A percentile compares a stretch with the other conserved stretches of the same genome.
phyloP scores from a whole-genome alignment of 805 yeast genomes.

The Zygotorulaspora sp. region DNA sequence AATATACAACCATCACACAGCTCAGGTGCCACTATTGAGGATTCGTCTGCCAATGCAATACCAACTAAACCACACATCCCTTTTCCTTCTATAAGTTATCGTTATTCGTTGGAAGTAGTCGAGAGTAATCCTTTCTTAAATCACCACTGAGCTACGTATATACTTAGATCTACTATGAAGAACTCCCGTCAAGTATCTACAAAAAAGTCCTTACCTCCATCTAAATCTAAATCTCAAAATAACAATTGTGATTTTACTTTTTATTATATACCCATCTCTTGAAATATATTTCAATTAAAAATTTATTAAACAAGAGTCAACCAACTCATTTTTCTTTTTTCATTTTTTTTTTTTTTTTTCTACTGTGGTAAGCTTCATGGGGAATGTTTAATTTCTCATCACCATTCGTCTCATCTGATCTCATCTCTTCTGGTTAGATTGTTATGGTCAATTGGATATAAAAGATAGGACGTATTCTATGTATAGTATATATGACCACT shows the following conservation, averaged over 20 bases:
- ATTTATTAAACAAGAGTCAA: conserved; percentile 7
- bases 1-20: conserved; percentile 88
- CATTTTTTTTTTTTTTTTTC: no score
- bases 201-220: conserved; percentile 2
- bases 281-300: conserved; percentile 4
- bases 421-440: no score
- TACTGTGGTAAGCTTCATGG: no score
- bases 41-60: conserved; percentile 71
- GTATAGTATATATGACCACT: no score
- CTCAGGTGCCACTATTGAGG: conserved; percentile 76
- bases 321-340: conserved; percentile 3
- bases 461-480: no score
- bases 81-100: background rate
- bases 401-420: background rate
- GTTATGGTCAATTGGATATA: no score
- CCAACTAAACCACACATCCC: conserved; percentile 95
- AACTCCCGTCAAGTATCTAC: conserved; percentile 1
- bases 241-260: background rate
- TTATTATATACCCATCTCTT: background rate
- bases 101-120: no score
- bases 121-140: no score
- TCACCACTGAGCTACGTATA: no score
- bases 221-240: background rate
- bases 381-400: background rate
- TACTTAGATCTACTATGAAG: conserved; percentile 4